These are phyloP conservation scores for Haberlea rhodopensis DNA, from an alignment of 257 asterid species.

Conservation along the genomic window DNA sequence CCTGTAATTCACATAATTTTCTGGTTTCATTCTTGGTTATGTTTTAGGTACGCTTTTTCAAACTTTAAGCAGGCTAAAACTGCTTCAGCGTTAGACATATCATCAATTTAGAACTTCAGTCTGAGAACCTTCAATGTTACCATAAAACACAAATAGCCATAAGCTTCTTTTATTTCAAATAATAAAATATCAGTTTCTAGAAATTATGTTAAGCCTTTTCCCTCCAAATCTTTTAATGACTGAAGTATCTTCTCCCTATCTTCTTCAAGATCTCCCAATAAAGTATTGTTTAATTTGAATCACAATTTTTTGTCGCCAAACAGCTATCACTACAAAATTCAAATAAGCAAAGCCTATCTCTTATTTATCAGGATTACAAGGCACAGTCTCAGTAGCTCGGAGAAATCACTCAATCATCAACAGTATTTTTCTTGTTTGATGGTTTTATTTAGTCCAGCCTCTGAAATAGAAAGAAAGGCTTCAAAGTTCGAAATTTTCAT, in stretches of 20 bases:
- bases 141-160: conserved; percentile 2
- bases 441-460: conserved; percentile 5
- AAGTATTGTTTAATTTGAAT: neutral
- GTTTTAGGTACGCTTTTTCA: neutral
- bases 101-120: neutral
- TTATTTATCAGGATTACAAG: neutral
- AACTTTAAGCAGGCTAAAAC: conserved; percentile 1
- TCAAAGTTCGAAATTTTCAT: neutral
- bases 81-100: neutral
- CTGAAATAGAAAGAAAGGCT: conserved; percentile 6
- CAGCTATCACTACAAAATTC: neutral
- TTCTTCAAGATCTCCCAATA: conserved; percentile 4
- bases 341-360: neutral
- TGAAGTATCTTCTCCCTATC: conserved; percentile 11
- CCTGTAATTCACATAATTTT: conserved; percentile 9
- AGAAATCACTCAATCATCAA: conserved; percentile 6
- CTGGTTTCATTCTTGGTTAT: neutral
- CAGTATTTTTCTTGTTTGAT: neutral
- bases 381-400: neutral
- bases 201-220: neutral
- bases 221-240: neutral
- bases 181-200: neutral
- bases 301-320: neutral
- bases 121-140: neutral
- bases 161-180: conserved; percentile 13